Conservation (phyloP, 345 rosid species). For the Xanthoceras sorbifolium region DNA sequence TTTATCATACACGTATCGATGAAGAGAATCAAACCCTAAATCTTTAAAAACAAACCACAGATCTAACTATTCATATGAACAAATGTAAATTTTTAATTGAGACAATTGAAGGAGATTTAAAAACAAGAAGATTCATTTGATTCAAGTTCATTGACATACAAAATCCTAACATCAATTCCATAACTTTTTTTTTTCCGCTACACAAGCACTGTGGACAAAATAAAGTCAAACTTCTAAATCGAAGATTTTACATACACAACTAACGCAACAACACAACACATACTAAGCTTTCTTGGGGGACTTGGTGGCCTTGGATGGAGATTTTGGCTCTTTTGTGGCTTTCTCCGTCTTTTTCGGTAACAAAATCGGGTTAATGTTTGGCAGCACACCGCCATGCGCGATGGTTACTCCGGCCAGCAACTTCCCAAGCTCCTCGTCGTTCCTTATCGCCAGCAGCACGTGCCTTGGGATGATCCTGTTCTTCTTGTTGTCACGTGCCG, state of each 20-base stretch:
- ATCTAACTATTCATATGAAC: too few species aligned
- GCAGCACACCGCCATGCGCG: slow-evolving; percentile 30
- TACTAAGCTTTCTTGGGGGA: slow-evolving; percentile 40
- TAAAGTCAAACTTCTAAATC: neutral
- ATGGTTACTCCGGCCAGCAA: slow-evolving; percentile 32
- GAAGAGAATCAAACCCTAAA: too few species aligned
- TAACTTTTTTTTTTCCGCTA: neutral
- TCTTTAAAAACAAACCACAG: too few species aligned
- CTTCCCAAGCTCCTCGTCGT: slow-evolving; percentile 39
- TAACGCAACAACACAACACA: neutral
- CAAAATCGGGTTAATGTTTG: slow-evolving; percentile 32
- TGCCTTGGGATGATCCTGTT: slow-evolving; percentile 32
- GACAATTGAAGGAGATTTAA: neutral
- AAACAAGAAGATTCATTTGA: neutral
- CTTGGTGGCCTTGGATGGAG: slow-evolving; percentile 34
- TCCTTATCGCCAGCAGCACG: slow-evolving; percentile 28
- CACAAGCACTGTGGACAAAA: neutral
- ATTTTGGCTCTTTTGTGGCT: slow-evolving; percentile 27
- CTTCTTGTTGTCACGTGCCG: slow-evolving; percentile 39
- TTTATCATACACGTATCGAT: too few species aligned
- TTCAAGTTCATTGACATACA: neutral
- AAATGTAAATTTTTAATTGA: too few species aligned
- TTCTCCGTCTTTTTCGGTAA: slow-evolving; percentile 34
- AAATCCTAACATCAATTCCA: neutral
- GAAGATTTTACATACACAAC: neutral